Base-by-base conservation (phyloP, 2,329 filamentous ascomycete species). In the Fusarium sulawesiense region DNA sequence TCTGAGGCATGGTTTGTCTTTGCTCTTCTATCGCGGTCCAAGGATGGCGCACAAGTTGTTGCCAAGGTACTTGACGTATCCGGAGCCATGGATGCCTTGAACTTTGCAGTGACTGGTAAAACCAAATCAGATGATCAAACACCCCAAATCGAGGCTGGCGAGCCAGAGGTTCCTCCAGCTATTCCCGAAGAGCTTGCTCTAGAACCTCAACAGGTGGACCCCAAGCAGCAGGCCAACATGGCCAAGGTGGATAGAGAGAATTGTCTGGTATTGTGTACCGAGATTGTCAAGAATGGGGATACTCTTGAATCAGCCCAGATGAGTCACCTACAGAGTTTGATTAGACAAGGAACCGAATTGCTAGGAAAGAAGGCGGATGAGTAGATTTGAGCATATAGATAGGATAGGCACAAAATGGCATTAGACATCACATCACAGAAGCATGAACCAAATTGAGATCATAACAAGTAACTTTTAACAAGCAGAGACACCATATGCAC, bases 1-100 rank as follows among this genome's bases (percentile, higher is more conserved):
- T 88, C 87, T 41, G 89, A 91, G 73, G 83, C 85, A 4, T 87
- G 88, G 84, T 90, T 91, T 66, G 84, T 89, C 8, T 82, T 89
- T 54, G 89, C 89, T 4, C 82, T 91, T 34, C 87, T 90, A 83
- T 83, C 84, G 42, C 83, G 87, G 29, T 83, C 84, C 3, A 59
- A 74, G 3, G 83, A 86, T 37, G 87, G 87, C 10, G 84, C 85
- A 3, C 72, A 76, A 3, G 77, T 85, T 13, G 82, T 87, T 20
- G 71, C 81, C 11, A 77, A 79, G 14, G 76, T 84, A 2, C 76
- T 89, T 46, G 75, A 81, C 12, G 77, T 82, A 1, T 73, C 80
- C 1, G 81, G 80, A n/a, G 80, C 84, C 1, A 81, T 83, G 51
- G 76, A 79, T 29, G 80, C 80, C 3, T 78, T 90, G 3, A 79